Evolutionary conservation across 805 yeast genomes (phyloP), one percentile per base, ranked within the genome.

Genomic region (Pichia occidentalis): DNA sequence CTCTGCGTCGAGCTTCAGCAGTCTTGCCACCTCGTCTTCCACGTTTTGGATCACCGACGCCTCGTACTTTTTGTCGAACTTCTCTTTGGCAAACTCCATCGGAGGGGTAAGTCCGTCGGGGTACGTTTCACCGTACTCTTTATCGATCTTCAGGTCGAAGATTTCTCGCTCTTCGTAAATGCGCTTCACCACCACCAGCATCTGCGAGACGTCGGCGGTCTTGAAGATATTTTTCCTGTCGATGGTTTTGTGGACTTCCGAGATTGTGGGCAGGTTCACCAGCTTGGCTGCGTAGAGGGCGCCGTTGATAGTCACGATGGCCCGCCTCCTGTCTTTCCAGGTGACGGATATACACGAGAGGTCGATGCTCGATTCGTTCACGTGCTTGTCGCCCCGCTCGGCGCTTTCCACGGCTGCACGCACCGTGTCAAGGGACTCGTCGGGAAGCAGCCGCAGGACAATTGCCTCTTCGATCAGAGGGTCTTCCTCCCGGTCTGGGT

Each of bases 401-500:
- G 88, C 86, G 32, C 60, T 57, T 37, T 84, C 95, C 9, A 80
- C 81, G 14, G 92, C 85, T 37, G 76, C 73, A 39, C 81, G 76
- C 8, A 90, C 73, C 43, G 73, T 75, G 40, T 85, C 95, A 25
- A 85, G 60, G 39, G 81, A 80, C 42, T 80, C 85, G 48, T 74
- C 69, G 1, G 67, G 63, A n/a, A 79, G 47, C 63, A 90, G 77
- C 38, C 98, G 68, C 29, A 92, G 57, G 1, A 87, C 68, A 1
- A 92, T 68, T 0, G 92, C 95, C 47, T 85, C 95, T 53, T 92
- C 97, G 7, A 86, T 65, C 44, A 86, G 63, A 1, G 98, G 97
- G 53, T 92, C 97, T 43, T 87, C 96, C 56, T 92, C 98, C 19
- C 85, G 66, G 48, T 90, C 97, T 0, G 96, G 95, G 14, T 95